Percentiles rank a stretch among this genome's conserved stretches.
Evolutionary conservation across 1,284 basidiomycete species (phyloP).

Genomic region (Marasmius fiardii): DNA sequence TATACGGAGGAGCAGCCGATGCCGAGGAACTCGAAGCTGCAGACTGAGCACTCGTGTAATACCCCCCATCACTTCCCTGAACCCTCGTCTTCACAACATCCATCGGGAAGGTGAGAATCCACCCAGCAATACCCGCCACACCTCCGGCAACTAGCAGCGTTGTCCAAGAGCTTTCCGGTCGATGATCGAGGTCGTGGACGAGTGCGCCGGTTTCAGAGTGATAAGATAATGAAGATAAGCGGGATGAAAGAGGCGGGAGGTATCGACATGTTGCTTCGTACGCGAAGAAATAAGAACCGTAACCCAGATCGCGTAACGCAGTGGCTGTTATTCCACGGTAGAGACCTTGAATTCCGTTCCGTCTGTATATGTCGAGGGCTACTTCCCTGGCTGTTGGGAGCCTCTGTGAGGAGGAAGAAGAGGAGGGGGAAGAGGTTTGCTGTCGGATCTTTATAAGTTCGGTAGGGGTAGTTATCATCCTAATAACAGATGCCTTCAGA

Average conservation of each 20-base stretch:
- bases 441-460: slow-evolving; percentile 88
- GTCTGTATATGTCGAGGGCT: slow-evolving; percentile 48
- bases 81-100: slow-evolving; percentile 88
- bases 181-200: slow-evolving; percentile 42
- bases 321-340: slow-evolving; percentile 77
- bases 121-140: slow-evolving; percentile 67
- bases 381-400: slow-evolving; percentile 46
- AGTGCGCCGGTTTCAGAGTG: slow-evolving; percentile 32
- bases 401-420: slow-evolving; percentile 10
- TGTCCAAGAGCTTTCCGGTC: slow-evolving; percentile 50
- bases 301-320: slow-evolving; percentile 71
- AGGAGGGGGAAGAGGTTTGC: slow-evolving; percentile 40
- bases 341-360: slow-evolving; percentile 62
- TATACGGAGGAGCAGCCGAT: not conserved
- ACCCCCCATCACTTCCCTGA: slow-evolving; percentile 45
- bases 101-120: slow-evolving; percentile 76
- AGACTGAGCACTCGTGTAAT: not conserved
- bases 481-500: slow-evolving; percentile 25
- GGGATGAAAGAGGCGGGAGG: slow-evolving; percentile 31
- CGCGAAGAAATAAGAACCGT: slow-evolving; percentile 81
- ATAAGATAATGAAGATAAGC: slow-evolving; percentile 12
- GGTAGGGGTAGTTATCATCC: slow-evolving; percentile 75
- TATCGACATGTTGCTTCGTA: slow-evolving; percentile 76
- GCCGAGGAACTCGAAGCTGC: not conserved
- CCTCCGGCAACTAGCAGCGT: slow-evolving; percentile 75